Conservation (phyloP, 495 filamentous ascomycete species). For the Gamarada debralockiae region DNA sequence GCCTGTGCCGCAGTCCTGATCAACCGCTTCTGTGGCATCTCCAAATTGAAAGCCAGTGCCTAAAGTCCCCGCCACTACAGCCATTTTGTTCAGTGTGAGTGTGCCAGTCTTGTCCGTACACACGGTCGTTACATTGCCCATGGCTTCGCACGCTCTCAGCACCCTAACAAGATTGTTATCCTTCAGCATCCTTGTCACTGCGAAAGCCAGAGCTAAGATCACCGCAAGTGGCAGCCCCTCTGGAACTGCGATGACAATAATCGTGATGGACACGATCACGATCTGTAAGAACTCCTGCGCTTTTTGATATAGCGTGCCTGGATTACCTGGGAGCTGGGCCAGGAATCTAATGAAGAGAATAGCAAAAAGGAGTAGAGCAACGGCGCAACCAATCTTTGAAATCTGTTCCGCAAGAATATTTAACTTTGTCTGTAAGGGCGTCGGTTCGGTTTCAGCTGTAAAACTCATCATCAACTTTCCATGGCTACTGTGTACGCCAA, state of each 20-base stretch:
- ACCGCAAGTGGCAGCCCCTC: constrained; percentile 92
- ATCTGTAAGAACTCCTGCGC: constrained; percentile 86
- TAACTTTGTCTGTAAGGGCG: constrained; percentile 87
- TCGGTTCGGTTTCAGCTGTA: constrained; percentile 84
- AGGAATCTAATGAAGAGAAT: constrained; percentile 90
- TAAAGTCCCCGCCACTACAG: constrained; percentile 73
- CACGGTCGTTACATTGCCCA: constrained; percentile 95
- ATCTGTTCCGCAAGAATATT: constrained; percentile 90
- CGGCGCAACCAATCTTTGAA: constrained; percentile 85
- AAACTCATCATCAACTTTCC: constrained; percentile 94
- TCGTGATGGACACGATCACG: constrained; percentile 91
- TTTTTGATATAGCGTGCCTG: constrained; percentile 60
- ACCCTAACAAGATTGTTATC: constrained; percentile 93
- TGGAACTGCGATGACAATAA: constrained; percentile 93
- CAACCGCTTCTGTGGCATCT: constrained; percentile 18
- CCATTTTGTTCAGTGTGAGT: constrained; percentile 92
- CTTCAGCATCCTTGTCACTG: constrained; percentile 90
- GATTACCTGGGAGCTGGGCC: constrained; percentile 55
- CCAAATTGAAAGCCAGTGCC: constrained; percentile 66
- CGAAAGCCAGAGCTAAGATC: constrained; percentile 89
- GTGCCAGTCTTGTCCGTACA: constrained; percentile 98
- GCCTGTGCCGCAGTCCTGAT: constrained; percentile 20
- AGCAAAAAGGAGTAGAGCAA: constrained; percentile 79
- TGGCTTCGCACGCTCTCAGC: constrained; percentile 93
- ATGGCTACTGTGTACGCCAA: constrained; percentile 81